phyloP scores from a whole-genome alignment of 164 flowering plant genomes.

The Buxus sempervirens region DNA sequence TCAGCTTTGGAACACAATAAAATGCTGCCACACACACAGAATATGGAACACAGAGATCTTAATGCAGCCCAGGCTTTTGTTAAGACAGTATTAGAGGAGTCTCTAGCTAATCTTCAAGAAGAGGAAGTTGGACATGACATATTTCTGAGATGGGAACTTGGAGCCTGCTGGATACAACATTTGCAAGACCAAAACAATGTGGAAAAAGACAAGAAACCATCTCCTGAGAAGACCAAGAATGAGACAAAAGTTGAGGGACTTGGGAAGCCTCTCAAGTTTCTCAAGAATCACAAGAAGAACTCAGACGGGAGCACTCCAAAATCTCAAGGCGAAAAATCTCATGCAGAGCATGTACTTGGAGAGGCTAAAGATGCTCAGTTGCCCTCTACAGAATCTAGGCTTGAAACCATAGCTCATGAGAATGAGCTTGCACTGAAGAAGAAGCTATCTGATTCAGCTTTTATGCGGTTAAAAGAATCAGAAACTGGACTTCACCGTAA shows the following conservation, averaged over 20 bases:
- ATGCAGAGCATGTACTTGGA: constrained; percentile 24
- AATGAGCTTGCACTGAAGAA: constrained; percentile 55
- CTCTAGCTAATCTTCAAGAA: constrained; percentile 68
- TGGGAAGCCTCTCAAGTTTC: constrained; percentile 75
- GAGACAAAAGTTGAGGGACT: constrained; percentile 95
- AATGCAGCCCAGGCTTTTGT: constrained; percentile 50
- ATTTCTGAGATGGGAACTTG: constrained; percentile 97
- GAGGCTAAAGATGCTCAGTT: constrained; percentile 35
- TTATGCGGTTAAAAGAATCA: constrained; percentile 76
- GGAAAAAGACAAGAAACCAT: constrained; percentile 82
- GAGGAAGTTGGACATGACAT: constrained; percentile 41
- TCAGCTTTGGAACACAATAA: constrained; percentile 43
- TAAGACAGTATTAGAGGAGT: constrained; percentile 65
- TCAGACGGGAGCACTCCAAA: constrained; percentile 36
- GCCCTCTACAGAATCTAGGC: constrained; percentile 31
- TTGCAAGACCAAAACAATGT: constrained; percentile 87
- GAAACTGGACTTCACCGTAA: constrained; percentile 89
- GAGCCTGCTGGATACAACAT: constrained; percentile 99
- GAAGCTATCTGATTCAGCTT: constrained; percentile 67
- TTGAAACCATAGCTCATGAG: constrained; percentile 41
- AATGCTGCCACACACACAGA: constrained; percentile 21
- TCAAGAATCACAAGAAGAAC: constrained; percentile 63
- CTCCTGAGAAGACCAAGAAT: constrained; percentile 56
- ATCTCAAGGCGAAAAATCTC: constrained; percentile 33
- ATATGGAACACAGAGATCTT: constrained; percentile 52